Evolutionary conservation across 225 moss, liverwort and hornwort genomes (phyloP).

Genomic region (Rhytidiadelphus loreus): DNA sequence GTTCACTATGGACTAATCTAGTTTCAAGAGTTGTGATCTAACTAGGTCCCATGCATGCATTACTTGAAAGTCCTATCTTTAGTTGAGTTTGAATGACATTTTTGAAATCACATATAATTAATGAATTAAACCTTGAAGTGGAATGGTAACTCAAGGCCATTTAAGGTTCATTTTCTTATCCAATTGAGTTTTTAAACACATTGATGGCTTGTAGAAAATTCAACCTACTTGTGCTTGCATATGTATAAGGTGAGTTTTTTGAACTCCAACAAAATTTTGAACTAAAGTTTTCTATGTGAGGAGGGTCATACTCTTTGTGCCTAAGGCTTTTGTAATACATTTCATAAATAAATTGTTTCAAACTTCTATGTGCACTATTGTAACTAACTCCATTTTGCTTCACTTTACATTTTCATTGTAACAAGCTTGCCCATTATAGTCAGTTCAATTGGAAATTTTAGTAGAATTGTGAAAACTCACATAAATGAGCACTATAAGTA

Average conservation of each 20-base stretch:
- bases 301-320: neutral
- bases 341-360: neutral
- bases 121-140: neutral
- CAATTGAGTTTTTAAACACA: neutral
- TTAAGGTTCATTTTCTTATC: neutral
- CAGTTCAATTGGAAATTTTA: neutral
- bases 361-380: too few relatives aligned
- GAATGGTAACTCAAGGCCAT: neutral
- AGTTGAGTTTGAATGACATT: neutral
- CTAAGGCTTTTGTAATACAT: neutral
- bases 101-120: neutral
- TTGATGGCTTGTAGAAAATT: neutral
- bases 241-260: rapidly evolving
- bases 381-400: neutral
- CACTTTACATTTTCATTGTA: neutral
- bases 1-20: rapidly evolving
- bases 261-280: neutral
- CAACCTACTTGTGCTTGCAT: neutral
- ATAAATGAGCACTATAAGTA: neutral
- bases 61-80: neutral
- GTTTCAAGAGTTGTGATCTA: neutral
- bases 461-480: neutral
- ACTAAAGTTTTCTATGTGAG: neutral
- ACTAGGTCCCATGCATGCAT: neutral
- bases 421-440: rapidly evolving